Percentiles rank a stretch among this genome's conserved stretches.
These are phyloP conservation scores for Chimonanthus praecox DNA, from an alignment of 164 flowering plant genomes.

Conservation along the genomic window DNA sequence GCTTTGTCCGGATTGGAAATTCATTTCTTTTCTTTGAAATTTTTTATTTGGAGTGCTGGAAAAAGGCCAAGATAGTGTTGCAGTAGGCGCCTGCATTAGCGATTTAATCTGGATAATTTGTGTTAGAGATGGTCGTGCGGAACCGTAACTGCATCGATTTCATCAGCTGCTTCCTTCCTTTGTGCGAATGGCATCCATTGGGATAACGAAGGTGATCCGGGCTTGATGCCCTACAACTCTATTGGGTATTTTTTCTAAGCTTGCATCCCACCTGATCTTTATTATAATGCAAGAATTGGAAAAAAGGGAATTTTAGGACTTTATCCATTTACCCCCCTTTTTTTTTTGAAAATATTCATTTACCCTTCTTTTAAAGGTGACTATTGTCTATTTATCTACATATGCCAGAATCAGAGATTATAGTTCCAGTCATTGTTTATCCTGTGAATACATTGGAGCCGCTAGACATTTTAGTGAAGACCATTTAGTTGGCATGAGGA, in stretches of 20 bases:
- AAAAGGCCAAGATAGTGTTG: constrained; percentile 20
- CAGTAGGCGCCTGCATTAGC: constrained; percentile 3
- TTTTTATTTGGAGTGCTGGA: background rate
- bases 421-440: background rate
- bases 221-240: constrained; percentile 23
- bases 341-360: too few relatives aligned
- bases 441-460: background rate
- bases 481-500: too few relatives aligned
- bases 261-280: background rate
- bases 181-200: constrained; percentile 79
- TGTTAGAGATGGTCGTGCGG: constrained; percentile 43
- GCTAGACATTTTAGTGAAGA: too few relatives aligned
- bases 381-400: too few relatives aligned
- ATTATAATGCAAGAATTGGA: background rate
- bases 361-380: too few relatives aligned
- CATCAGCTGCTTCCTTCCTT: constrained; percentile 38
- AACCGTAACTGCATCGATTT: constrained; percentile 28
- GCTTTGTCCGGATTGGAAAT: background rate
- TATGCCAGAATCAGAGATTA: background rate
- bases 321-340: too few relatives aligned
- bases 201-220: constrained; percentile 38
- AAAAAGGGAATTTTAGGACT: too few relatives aligned
- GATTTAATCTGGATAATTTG: constrained; percentile 29
- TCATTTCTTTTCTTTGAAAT: background rate
- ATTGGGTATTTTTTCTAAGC: constrained; percentile 4